Evolutionary conservation across 768 basidiomycete genomes (phyloP), one percentile per base, ranked within the genome.

Genomic region (Termitomyces sp.): DNA sequence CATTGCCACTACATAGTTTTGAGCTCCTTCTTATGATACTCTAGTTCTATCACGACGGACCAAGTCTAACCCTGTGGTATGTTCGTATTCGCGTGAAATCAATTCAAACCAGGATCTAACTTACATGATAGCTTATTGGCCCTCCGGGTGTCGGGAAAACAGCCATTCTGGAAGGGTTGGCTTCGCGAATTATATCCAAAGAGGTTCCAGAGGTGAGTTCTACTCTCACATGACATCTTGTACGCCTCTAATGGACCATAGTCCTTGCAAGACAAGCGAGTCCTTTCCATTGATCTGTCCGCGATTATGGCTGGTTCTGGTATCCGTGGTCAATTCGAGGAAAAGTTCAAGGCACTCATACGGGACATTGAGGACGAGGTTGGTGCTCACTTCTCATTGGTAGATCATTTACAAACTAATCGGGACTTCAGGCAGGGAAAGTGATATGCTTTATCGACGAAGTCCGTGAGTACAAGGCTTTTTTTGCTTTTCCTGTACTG

Each of bases 381-480:
- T 50, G 44, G 76, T 33, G 39, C 63, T 68, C 27, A 1, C 7
- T 45, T 33, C 22, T 13, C 57, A n/a, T 20, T 16, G n/a, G 22
- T 0, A 27, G 66, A 27, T 10, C 16, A 48, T 59, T 53, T 48
- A 18, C 16, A 23, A 51, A 22, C 22, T 46, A 7, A 20, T 23
- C 20, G 40, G 47, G 23, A 25, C 32, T 57, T 18, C 47, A 84
- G 83, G 78, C 80, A 3, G 86, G 89, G 18, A 84, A 88, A 41
- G 85, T 93, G 7, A 95, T 95, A 35, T 93, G 90, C 64, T 96
- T 96, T 71, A 94, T 96, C 50, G 94, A 95, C 61, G 93, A 96
- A 83, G 85, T 96, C 50, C 94, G 89, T 91, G 63, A 72, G 89
- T 85, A 32, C 41, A 22, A 25, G 12, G 10, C 18, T 44, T 16